phyloP scores from a whole-genome alignment of 1,284 basidiomycete species.

The Apiotrichum mycotoxinovorans region DNA sequence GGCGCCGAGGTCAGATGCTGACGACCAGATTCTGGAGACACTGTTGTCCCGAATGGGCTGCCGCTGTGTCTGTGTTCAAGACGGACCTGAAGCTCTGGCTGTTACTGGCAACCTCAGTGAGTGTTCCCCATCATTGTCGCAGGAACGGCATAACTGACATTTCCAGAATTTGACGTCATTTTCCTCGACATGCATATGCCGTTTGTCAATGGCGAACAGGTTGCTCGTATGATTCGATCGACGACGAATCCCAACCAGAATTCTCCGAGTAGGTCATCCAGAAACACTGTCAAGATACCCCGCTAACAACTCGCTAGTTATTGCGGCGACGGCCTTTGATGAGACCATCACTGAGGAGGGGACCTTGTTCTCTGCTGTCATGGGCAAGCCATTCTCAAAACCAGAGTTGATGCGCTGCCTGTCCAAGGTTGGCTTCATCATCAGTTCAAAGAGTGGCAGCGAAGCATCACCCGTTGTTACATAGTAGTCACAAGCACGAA shows the following conservation, averaged over 20 bases:
- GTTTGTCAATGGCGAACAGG: slow-evolving; percentile 48
- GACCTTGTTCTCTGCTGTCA: slow-evolving; percentile 76
- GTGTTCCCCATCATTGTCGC: slow-evolving; percentile 49
- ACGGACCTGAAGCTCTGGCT: slow-evolving; percentile 94
- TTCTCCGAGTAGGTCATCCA: slow-evolving; percentile 43
- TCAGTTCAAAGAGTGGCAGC: neutral
- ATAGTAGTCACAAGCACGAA: no score
- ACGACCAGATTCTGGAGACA: slow-evolving; percentile 75
- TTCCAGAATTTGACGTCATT: slow-evolving; percentile 53
- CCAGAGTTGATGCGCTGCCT: slow-evolving; percentile 70
- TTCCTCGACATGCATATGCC: slow-evolving; percentile 52
- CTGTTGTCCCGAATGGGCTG: slow-evolving; percentile 87
- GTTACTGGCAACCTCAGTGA: slow-evolving; percentile 93
- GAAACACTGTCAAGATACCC: neutral
- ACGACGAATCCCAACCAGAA: slow-evolving; percentile 50
- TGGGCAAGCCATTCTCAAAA: slow-evolving; percentile 84
- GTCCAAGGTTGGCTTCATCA: slow-evolving; percentile 72
- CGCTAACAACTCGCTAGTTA: slow-evolving; percentile 32
- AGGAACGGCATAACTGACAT: neutral
- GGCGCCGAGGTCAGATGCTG: no score
- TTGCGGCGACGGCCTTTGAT: slow-evolving; percentile 57
- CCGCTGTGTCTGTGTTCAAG: slow-evolving; percentile 86
- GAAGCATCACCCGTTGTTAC: no score
- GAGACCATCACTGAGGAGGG: slow-evolving; percentile 70
- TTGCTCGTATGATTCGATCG: slow-evolving; percentile 50